Conservation (phyloP, 306 rosid genomes). For the Delonix regia region DNA sequence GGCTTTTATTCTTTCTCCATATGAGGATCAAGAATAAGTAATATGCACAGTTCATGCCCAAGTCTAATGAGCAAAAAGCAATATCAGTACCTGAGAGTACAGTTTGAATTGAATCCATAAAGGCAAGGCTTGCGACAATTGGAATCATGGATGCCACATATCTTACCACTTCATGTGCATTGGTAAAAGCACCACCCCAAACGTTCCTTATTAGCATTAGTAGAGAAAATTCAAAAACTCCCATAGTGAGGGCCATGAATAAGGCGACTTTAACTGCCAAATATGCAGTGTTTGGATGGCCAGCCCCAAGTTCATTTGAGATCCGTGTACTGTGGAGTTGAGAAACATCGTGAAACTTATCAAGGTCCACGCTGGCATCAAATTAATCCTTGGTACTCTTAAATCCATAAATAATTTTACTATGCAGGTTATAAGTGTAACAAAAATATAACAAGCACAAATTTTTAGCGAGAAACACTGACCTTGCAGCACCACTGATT, state of each 20-base stretch:
- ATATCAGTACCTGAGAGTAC: slow-evolving; percentile 43
- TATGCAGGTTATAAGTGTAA: background rate
- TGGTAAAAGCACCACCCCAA: slow-evolving; percentile 76
- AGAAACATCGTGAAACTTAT: slow-evolving; percentile 6
- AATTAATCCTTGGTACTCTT: background rate
- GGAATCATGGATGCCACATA: slow-evolving; percentile 66
- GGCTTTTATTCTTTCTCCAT: background rate
- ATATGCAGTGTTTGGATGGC: slow-evolving; percentile 58
- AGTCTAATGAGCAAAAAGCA: background rate
- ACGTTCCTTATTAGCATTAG: slow-evolving; percentile 54
- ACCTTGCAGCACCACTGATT: slow-evolving; percentile 75
- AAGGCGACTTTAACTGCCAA: slow-evolving; percentile 63
- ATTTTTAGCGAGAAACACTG: slow-evolving; percentile 31
- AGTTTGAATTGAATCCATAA: slow-evolving; percentile 50
- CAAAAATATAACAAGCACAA: background rate
- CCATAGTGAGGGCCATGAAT: slow-evolving; percentile 47
- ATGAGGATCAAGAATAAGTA: background rate
- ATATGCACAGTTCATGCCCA: background rate
- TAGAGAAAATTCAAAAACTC: slow-evolving; percentile 43
- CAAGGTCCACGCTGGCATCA: background rate
- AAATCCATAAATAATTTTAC: background rate
- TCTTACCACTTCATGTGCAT: slow-evolving; percentile 58
- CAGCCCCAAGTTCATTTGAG: slow-evolving; percentile 83
- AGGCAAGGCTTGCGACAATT: slow-evolving; percentile 32
- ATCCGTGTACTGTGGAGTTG: slow-evolving; percentile 61